Percentiles rank a stretch among this genome's conserved stretches.
Evolutionary conservation across 345 rosid genomes (phyloP).

Genomic region (Excoecaria cochinchinensis): DNA sequence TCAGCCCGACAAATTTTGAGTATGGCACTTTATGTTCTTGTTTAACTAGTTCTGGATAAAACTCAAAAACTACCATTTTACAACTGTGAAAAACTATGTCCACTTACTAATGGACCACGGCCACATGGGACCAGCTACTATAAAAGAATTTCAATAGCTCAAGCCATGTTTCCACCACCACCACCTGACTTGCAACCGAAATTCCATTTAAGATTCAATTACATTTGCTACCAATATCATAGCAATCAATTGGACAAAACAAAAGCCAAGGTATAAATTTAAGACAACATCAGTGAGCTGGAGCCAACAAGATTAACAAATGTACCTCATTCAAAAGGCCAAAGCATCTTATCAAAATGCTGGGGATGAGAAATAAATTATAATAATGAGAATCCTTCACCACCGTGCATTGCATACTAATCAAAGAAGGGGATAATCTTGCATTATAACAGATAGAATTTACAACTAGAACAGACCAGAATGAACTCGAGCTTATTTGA

Average conservation of each 20-base stretch:
- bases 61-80: no score
- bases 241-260: not conserved
- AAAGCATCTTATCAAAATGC: not conserved
- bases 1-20: no score
- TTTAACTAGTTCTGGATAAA: no score
- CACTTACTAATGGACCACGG: not conserved
- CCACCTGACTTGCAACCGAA: not conserved
- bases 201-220: not conserved
- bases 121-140: not conserved
- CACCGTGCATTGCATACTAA: no score
- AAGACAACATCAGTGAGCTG: not conserved
- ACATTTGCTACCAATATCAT: conserved; percentile 9
- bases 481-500: conserved; percentile 7
- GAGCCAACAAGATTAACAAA: not conserved
- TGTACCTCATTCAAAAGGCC: not conserved
- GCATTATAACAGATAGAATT: conserved; percentile 21
- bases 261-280: not conserved
- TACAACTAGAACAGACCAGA: conserved; percentile 20
- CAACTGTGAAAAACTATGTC: not conserved
- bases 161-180: not conserved
- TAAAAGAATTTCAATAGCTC: not conserved
- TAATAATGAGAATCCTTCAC: not conserved
- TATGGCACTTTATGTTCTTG: no score
- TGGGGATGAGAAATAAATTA: not conserved
- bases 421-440: not conserved